Conservation (phyloP, 345 rosid genomes). For the Geranium brycei region DNA sequence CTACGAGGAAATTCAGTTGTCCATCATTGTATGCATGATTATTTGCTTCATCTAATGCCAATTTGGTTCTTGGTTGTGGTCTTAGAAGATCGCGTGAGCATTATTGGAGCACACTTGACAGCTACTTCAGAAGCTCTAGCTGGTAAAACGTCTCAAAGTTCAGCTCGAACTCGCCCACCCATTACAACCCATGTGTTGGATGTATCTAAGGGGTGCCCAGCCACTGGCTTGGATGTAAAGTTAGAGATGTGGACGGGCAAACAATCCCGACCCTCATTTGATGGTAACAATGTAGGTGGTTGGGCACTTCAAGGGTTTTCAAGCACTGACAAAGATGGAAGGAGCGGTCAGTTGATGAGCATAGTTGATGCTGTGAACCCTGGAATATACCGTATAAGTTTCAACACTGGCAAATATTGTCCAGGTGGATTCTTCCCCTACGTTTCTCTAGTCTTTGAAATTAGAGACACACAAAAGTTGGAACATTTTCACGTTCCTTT, state of each 20-base stretch:
- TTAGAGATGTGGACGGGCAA: conserved; percentile 62
- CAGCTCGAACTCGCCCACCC: conserved; percentile 58
- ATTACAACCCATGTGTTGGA: conserved; percentile 89
- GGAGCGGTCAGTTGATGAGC: conserved; percentile 67
- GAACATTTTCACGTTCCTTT: conserved; percentile 94
- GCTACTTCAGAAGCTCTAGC: conserved; percentile 28
- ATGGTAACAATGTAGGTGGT: conserved; percentile 20
- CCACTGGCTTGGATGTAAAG: conserved; percentile 55
- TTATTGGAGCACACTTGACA: conserved; percentile 61
- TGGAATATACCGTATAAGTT: conserved; percentile 71
- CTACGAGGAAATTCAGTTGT: no score
- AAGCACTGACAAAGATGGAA: conserved; percentile 64
- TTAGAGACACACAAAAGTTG: conserved; percentile 48
- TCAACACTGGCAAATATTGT: conserved; percentile 63
- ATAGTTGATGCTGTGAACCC: conserved; percentile 51
- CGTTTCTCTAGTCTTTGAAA: conserved; percentile 62
- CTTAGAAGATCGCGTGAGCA: conserved; percentile 57
- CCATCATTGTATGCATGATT: background rate
- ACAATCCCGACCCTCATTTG: conserved; percentile 29
- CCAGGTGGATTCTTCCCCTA: conserved; percentile 73
- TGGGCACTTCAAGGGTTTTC: conserved; percentile 62
- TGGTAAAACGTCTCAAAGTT: conserved; percentile 25
- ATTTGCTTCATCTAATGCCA: background rate
- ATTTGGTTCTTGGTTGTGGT: background rate
- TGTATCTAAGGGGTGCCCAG: conserved; percentile 73